A percentile compares a stretch with the other conserved stretches of the same genome.
These are phyloP conservation scores for Trichoderma atrobrunneum DNA, from an alignment of 2,329 filamentous ascomycete species.

Conservation along the genomic window DNA sequence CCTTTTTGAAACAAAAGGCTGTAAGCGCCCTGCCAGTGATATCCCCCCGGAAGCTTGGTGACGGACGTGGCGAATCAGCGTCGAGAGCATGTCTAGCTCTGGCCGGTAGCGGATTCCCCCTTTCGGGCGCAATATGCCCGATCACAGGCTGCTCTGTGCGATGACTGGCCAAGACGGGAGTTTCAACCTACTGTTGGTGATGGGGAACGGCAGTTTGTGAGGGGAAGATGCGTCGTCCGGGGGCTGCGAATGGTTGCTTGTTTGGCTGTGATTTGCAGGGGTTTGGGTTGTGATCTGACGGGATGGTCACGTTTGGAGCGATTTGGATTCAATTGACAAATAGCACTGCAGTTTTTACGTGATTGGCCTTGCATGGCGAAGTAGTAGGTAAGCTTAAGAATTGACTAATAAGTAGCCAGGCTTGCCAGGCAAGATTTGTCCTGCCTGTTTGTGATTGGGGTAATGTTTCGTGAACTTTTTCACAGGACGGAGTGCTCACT, in stretches of 20 bases:
- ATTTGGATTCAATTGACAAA: neutral
- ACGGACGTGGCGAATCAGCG: slow-evolving; percentile 3
- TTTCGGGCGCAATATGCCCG: neutral
- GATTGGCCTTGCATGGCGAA: neutral
- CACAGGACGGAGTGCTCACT: neutral
- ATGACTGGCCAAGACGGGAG: neutral
- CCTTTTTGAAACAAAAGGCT: neutral
- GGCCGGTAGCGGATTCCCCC: neutral
- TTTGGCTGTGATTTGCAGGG: neutral
- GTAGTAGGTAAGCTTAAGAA: neutral
- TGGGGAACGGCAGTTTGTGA: neutral
- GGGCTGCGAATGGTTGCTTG: neutral
- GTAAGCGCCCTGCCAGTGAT: slow-evolving; percentile 15
- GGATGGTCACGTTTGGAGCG: neutral
- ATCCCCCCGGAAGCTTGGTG: neutral
- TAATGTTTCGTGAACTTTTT: neutral
- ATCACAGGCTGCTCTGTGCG: neutral
- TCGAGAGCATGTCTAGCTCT: neutral
- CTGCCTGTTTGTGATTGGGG: neutral
- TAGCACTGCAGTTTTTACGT: neutral
- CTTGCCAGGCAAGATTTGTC: neutral
- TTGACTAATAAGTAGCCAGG: neutral
- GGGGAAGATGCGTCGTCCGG: neutral
- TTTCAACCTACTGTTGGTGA: neutral
- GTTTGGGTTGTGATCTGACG: neutral